Evolutionary conservation across 1,284 basidiomycete species (phyloP).

Genomic region (Apiotrichum gamsii): DNA sequence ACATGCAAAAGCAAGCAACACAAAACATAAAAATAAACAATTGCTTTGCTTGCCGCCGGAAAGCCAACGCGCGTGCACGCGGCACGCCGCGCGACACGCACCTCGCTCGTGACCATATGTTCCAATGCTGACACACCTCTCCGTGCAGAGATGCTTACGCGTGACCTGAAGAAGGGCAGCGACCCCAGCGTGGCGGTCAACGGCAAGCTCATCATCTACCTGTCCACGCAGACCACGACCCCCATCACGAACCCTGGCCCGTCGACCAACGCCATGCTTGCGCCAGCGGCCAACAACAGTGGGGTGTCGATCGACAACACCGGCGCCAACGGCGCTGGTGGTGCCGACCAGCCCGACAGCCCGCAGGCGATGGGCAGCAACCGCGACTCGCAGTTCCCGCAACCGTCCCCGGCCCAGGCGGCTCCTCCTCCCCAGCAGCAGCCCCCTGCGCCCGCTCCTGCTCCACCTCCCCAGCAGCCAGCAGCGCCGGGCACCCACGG

Average conservation of each 20-base stretch:
- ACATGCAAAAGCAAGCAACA: too few relatives aligned
- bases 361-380: conserved; percentile 16
- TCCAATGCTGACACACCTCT: conserved; percentile 1
- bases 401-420: conserved; percentile 43
- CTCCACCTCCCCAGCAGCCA: not conserved
- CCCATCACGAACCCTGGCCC: conserved; percentile 69
- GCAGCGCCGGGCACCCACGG: not conserved
- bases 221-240: conserved; percentile 70
- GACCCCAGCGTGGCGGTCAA: conserved; percentile 73
- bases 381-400: conserved; percentile 29
- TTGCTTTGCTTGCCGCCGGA: not conserved
- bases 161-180: conserved; percentile 77
- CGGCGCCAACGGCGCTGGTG: conserved; percentile 25
- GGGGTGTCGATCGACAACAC: conserved; percentile 38
- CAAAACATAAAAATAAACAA: not conserved
- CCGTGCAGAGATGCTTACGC: conserved; percentile 66
- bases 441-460: not conserved
- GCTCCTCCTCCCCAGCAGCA: not conserved
- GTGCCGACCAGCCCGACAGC: conserved; percentile 1
- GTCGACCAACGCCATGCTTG: conserved; percentile 33
- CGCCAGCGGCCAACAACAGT: conserved; percentile 23
- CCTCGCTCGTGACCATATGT: too few relatives aligned
- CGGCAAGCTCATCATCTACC: conserved; percentile 74
- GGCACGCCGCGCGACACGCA: too few relatives aligned
- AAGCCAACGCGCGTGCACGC: not conserved